These are phyloP conservation scores for Chaetomiaceae sp. DNA, from an alignment of 2,329 filamentous ascomycete species.

Conservation along the genomic window DNA sequence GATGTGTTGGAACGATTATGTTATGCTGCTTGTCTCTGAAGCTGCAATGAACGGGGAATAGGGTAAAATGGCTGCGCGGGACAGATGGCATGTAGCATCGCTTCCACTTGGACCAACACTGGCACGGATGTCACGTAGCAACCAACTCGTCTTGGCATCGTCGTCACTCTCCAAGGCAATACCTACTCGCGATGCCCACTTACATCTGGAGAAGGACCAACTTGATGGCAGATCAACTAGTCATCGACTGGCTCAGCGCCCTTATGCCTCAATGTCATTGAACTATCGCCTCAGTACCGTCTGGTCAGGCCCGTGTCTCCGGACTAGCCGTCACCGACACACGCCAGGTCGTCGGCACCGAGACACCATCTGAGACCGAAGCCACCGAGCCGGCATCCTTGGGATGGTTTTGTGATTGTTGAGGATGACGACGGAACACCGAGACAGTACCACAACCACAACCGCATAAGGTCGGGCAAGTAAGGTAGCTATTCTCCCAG, in stretches of 20 bases:
- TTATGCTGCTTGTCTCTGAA: background rate
- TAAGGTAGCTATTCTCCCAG: no score
- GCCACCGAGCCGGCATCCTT: background rate
- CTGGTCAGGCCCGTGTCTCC: background rate
- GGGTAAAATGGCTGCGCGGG: background rate
- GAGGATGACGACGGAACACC: background rate
- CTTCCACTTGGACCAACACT: background rate
- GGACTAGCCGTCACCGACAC: conserved; percentile 1
- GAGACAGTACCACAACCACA: background rate
- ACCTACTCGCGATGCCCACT: background rate
- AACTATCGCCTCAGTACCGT: background rate
- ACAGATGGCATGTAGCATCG: conserved; percentile 3
- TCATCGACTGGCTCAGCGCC: background rate
- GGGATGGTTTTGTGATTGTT: background rate
- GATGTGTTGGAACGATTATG: no score
- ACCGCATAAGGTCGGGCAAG: no score
- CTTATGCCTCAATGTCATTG: background rate
- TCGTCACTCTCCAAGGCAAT: background rate
- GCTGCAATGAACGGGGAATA: background rate
- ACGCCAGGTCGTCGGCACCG: conserved; percentile 9
- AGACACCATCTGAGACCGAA: conserved; percentile 6
- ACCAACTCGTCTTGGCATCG: background rate
- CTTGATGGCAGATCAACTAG: background rate
- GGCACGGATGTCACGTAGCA: conserved; percentile 9
- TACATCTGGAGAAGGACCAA: background rate